These are phyloP conservation scores for Mycena metata DNA, from an alignment of 768 basidiomycete genomes.

Conservation along the genomic window DNA sequence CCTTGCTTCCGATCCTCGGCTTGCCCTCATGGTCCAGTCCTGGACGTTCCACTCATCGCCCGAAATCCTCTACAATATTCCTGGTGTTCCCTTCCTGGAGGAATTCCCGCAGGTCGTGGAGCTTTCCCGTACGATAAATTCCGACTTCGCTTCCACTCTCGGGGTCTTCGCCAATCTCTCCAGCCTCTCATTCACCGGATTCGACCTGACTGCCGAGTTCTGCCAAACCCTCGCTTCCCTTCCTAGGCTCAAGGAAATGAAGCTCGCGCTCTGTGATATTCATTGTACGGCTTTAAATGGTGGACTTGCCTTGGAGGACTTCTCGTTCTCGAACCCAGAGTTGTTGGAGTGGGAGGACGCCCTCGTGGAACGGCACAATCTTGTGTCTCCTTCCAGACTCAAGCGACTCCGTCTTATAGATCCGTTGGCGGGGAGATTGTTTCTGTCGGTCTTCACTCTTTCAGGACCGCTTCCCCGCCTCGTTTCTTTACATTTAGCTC, in stretches of 20 bases:
- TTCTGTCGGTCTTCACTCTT: conserved; percentile 2
- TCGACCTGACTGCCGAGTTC: conserved; percentile 15
- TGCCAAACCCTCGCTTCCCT: conserved; percentile 8
- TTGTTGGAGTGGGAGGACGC: conserved; percentile 7
- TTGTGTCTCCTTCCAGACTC: conserved; percentile 19
- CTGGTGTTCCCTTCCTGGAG: neutral
- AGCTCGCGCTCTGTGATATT: conserved; percentile 10
- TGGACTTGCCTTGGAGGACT: conserved; percentile 5
- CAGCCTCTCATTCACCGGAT: neutral
- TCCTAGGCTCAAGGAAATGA: neutral
- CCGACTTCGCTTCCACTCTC: conserved; percentile 15
- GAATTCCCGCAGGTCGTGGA: neutral
- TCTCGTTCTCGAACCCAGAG: neutral
- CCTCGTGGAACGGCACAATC: conserved; percentile 3
- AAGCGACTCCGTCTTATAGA: neutral
- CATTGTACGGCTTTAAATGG: neutral
- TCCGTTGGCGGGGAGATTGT: conserved; percentile 1
- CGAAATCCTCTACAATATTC: neutral
- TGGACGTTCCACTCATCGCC: conserved; percentile 7
- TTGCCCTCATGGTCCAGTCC: conserved; percentile 19
- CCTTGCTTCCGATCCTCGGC: neutral
- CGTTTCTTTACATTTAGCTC: neutral
- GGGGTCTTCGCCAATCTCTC: conserved; percentile 21
- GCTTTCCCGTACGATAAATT: neutral
- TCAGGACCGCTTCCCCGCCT: conserved; percentile 18